Conservation (phyloP, 352 stramenopile species). For the Globisporangium parvum region DNA sequence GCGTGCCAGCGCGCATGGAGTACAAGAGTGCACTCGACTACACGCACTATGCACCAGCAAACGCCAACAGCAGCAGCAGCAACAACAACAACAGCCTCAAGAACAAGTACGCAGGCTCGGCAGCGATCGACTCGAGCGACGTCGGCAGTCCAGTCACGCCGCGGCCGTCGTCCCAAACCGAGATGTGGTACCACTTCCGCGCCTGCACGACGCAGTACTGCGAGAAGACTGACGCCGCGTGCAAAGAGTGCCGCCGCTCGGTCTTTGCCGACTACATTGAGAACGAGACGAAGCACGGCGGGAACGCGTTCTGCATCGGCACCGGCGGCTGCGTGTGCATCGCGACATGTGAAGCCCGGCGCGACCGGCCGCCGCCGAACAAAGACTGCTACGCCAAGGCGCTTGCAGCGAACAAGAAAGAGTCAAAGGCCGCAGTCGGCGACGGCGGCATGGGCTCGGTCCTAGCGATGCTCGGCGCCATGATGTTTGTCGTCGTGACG, state of each 20-base stretch:
- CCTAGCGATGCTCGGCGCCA: constrained; percentile 27
- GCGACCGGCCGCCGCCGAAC: constrained; percentile 1
- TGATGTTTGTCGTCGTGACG: constrained; percentile 37
- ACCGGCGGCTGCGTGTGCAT: constrained; percentile 17
- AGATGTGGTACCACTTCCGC: constrained; percentile 7
- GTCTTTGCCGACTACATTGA: constrained; percentile 18
- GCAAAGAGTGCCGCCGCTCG: constrained; percentile 7
- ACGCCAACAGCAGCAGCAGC: constrained; percentile 1
- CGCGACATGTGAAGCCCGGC: constrained; percentile 10
- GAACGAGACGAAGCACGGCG: not conserved
- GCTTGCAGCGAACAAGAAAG: constrained; percentile 10
- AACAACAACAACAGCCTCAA: not conserved
- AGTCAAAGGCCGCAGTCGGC: not conserved
- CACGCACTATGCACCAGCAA: constrained; percentile 2
- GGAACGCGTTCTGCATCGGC: constrained; percentile 10
- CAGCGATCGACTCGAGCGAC: not conserved
- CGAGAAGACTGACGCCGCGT: constrained; percentile 4
- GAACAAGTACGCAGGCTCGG: too few species aligned
- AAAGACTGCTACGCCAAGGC: constrained; percentile 16
- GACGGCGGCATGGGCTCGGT: not conserved
- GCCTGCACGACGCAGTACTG: constrained; percentile 11
- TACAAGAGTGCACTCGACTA: constrained; percentile 13
- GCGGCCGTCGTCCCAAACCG: not conserved
- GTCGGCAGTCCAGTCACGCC: not conserved
- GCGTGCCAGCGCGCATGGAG: not conserved